These are phyloP conservation scores for Hypoxylon sp. DNA, from an alignment of 2,329 filamentous ascomycete species.

Conservation along the genomic window DNA sequence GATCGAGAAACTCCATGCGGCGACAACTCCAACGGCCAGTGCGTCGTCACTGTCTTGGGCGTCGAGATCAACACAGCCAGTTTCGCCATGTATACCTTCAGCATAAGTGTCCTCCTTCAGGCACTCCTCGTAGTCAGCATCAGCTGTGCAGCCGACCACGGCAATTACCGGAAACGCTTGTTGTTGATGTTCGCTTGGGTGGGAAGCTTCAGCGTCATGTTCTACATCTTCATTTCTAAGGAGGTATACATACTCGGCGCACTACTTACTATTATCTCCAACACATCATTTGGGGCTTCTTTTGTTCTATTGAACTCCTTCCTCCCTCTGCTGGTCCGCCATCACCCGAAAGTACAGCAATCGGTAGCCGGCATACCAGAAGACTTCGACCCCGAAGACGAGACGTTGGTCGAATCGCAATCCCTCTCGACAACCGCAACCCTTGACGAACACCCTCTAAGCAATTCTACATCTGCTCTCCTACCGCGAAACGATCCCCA, in stretches of 20 bases:
- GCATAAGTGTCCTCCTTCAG: conserved; percentile 88
- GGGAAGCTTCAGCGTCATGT: conserved; percentile 86
- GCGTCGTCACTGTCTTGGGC: conserved; percentile 84
- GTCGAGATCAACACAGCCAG: conserved; percentile 93
- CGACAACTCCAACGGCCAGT: conserved; percentile 75
- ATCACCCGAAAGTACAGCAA: conserved; percentile 71
- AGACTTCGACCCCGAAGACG: conserved; percentile 34
- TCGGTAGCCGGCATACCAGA: conserved; percentile 42
- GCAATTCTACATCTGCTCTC: conserved; percentile 62
- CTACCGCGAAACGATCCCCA: conserved; percentile 53
- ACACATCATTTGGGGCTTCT: conserved; percentile 93
- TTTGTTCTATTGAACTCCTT: conserved; percentile 98
- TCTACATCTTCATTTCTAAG: conserved; percentile 83
- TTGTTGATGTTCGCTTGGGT: conserved; percentile 86
- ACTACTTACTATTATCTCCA: conserved; percentile 87
- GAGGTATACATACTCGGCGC: conserved; percentile 83
- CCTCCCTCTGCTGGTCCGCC: conserved; percentile 86
- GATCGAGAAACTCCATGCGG: conserved; percentile 82
- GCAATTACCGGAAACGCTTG: conserved; percentile 88
- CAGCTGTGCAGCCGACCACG: conserved; percentile 95
- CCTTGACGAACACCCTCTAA: conserved; percentile 46
- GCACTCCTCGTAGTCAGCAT: conserved; percentile 94
- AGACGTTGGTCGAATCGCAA: conserved; percentile 52
- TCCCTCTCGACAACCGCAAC: conserved; percentile 53
- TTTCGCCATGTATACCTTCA: conserved; percentile 99